Conservation (phyloP, 345 rosid species). For the Eucalyptus polyanthemos region DNA sequence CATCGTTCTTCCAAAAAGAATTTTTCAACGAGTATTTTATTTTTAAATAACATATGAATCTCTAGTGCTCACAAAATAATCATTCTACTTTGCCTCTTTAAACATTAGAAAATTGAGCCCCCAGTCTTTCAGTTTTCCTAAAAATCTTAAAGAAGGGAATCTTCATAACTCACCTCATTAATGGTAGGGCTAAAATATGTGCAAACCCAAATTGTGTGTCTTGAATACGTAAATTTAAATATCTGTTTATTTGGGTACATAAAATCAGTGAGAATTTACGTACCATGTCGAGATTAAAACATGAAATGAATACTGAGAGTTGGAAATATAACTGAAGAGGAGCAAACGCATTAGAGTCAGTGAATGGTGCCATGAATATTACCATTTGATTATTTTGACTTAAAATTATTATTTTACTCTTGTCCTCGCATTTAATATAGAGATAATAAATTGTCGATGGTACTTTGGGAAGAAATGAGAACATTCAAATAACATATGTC, state of each 20-base stretch:
- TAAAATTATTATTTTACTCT: too few species aligned
- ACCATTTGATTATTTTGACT: not conserved
- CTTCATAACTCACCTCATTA: not conserved
- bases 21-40: not conserved
- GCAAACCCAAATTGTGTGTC: not conserved
- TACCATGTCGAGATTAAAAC: too few species aligned
- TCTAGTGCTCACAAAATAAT: not conserved
- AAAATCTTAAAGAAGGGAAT: not conserved
- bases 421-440: not conserved
- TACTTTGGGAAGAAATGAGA: not conserved
- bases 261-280: too few species aligned
- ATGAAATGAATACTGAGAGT: not conserved
- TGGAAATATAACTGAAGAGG: not conserved
- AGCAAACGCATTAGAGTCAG: fast-evolving
- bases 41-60: not conserved
- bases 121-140: not conserved
- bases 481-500: not conserved
- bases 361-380: too few species aligned
- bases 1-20: fast-evolving
- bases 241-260: too few species aligned
- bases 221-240: too few species aligned
- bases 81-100: not conserved
- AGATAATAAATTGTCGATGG: not conserved
- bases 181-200: not conserved
- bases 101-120: not conserved